Evolutionary conservation across 208 protist species (phyloP).

Genomic region (Leishmania amazonensis): DNA sequence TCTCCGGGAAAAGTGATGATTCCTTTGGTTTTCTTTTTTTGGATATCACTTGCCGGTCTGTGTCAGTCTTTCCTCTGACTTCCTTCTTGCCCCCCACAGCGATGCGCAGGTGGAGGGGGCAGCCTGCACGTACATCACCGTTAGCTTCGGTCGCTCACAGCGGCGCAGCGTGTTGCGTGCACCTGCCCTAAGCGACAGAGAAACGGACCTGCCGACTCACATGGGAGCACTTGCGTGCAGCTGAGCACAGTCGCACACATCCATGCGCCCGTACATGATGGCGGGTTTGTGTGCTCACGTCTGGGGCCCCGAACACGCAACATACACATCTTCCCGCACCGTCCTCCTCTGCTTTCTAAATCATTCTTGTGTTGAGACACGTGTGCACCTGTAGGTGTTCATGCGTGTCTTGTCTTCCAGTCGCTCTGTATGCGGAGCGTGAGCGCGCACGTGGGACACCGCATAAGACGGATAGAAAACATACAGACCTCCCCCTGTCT

Average conservation of each 20-base stretch:
- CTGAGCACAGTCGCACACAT: neutral
- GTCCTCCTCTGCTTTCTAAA: neutral
- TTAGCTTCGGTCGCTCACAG: neutral
- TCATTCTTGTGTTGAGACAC: neutral
- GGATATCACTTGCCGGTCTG: neutral
- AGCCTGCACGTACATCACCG: neutral
- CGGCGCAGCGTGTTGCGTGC: neutral
- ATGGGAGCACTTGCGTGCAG: neutral
- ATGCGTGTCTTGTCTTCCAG: neutral
- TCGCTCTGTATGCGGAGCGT: too few relatives aligned
- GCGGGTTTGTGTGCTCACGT: neutral
- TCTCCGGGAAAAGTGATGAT: neutral
- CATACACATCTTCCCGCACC: neutral
- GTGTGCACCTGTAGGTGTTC: neutral
- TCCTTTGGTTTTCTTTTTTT: neutral
- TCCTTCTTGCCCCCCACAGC: neutral
- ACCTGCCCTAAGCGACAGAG: neutral
- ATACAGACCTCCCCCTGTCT: too few relatives aligned
- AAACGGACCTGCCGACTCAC: neutral
- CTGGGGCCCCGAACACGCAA: neutral
- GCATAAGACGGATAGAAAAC: neutral
- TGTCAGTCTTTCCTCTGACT: neutral
- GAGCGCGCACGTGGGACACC: too few relatives aligned
- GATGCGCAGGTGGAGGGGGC: neutral
- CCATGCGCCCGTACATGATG: neutral